phyloP scores from a whole-genome alignment of 2,329 filamentous ascomycete genomes.

The Cyphellophora attinorum region DNA sequence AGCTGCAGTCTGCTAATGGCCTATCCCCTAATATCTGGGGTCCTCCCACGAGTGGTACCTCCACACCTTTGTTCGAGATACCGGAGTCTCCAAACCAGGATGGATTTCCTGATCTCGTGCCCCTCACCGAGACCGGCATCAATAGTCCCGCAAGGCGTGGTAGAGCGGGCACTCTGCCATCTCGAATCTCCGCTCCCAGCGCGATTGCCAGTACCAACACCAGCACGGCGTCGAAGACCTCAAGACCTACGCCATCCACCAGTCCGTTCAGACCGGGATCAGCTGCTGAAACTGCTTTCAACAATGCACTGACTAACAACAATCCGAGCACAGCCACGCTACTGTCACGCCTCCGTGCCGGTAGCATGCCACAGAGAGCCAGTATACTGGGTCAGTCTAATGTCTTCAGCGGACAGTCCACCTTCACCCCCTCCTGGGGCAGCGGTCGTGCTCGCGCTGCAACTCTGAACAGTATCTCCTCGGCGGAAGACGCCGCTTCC shows the following conservation, averaged over 20 bases:
- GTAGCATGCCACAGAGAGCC: constrained; percentile 85
- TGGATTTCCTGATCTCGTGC: constrained; percentile 83
- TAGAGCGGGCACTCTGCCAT: constrained; percentile 91
- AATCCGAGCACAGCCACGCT: constrained; percentile 57
- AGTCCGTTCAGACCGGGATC: constrained; percentile 69
- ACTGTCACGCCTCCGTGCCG: constrained; percentile 76
- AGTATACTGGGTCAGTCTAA: constrained; percentile 51
- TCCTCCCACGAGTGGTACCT: constrained; percentile 91
- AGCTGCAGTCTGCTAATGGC: constrained; percentile 95
- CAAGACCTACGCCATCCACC: constrained; percentile 74
- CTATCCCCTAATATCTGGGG: constrained; percentile 76
- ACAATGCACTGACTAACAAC: constrained; percentile 35
- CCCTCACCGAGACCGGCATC: constrained; percentile 56
- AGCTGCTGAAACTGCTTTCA: constrained; percentile 26
- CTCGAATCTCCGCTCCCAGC: constrained; percentile 74
- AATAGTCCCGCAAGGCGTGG: constrained; percentile 64
- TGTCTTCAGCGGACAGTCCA: constrained; percentile 79
- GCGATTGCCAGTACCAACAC: constrained; percentile 49
- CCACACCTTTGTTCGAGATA: constrained; percentile 91
- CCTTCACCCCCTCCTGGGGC: constrained; percentile 83
- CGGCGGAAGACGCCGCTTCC: constrained; percentile 76
- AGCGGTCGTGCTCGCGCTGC: constrained; percentile 71
- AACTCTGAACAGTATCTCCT: constrained; percentile 82
- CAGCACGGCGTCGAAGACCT: constrained; percentile 62
- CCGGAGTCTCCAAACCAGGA: constrained; percentile 88